Evolutionary conservation across 495 filamentous ascomycete genomes (phyloP).

Genomic region (Podospora appendiculata): DNA sequence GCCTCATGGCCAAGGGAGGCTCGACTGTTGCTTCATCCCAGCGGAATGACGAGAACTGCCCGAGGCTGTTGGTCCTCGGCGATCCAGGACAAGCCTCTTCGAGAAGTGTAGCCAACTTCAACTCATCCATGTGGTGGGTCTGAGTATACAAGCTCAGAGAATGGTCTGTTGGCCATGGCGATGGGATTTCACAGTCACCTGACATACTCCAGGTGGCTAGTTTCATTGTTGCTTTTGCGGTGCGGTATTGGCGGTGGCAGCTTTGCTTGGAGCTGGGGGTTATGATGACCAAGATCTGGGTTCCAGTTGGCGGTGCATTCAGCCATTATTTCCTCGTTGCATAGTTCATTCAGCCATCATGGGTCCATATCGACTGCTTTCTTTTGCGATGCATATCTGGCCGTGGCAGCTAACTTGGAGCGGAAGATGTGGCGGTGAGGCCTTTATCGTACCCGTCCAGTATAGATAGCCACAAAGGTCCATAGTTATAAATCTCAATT

Average conservation of each 20-base stretch:
- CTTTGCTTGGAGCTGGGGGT: background rate
- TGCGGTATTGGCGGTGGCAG: slow-evolving; percentile 1
- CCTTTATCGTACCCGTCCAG: too few relatives aligned
- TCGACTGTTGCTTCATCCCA: slow-evolving; percentile 5
- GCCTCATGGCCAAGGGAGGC: slow-evolving; percentile 17
- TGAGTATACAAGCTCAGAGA: background rate
- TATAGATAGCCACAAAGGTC: too few relatives aligned
- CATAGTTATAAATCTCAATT: too few relatives aligned
- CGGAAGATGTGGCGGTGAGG: too few relatives aligned
- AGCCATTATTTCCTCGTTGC: too few relatives aligned
- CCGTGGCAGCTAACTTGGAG: too few relatives aligned
- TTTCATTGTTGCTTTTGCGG: background rate
- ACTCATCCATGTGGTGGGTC: slow-evolving; percentile 20
- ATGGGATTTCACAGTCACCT: slow-evolving; percentile 7
- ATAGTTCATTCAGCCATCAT: too few relatives aligned
- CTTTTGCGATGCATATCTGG: too few relatives aligned
- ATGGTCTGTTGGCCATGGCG: background rate
- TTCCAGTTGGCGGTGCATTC: background rate
- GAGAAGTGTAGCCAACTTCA: background rate
- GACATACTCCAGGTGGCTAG: slow-evolving; percentile 11
- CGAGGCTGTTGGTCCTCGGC: slow-evolving; percentile 2
- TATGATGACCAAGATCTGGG: background rate
- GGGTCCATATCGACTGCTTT: too few relatives aligned
- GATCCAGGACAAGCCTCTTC: background rate
- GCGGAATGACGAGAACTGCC: background rate